phyloP scores from a whole-genome alignment of 2,329 filamentous ascomycete species.

The Aureobasidium lini region DNA sequence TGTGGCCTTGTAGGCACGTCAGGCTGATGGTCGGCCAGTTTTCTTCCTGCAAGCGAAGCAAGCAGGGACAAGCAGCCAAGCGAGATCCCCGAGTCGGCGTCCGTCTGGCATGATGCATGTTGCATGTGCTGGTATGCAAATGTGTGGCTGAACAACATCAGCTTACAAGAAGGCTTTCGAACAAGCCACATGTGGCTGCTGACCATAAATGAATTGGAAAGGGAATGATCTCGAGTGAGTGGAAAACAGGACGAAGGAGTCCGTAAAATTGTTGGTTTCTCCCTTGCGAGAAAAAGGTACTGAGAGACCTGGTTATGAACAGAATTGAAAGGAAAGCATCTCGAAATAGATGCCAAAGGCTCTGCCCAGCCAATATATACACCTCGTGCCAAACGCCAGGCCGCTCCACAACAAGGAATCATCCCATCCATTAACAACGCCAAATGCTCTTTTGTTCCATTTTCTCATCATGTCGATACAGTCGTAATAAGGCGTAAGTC shows the following conservation, averaged over 20 bases:
- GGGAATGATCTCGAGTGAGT: not conserved
- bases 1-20: not conserved
- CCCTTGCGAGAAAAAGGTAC: not conserved
- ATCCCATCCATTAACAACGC: not conserved
- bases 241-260: not conserved
- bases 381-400: not conserved
- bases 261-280: not conserved
- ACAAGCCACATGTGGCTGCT: constrained; percentile 9
- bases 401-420: not conserved
- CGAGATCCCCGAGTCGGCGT: not conserved
- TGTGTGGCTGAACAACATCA: not conserved
- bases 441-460: constrained; percentile 1
- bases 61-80: not conserved
- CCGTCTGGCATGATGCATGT: not conserved
- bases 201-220: not conserved
- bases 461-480: not conserved
- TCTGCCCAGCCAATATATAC: constrained; percentile 7
- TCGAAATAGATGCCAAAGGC: not conserved
- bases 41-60: not conserved
- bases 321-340: not conserved
- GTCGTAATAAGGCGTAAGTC: not conserved
- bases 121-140: not conserved
- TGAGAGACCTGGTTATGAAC: not conserved
- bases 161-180: not conserved
- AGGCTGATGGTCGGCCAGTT: not conserved